Conservation (phyloP, 257 asterid genomes). For the Primulina huaijiensis region DNA sequence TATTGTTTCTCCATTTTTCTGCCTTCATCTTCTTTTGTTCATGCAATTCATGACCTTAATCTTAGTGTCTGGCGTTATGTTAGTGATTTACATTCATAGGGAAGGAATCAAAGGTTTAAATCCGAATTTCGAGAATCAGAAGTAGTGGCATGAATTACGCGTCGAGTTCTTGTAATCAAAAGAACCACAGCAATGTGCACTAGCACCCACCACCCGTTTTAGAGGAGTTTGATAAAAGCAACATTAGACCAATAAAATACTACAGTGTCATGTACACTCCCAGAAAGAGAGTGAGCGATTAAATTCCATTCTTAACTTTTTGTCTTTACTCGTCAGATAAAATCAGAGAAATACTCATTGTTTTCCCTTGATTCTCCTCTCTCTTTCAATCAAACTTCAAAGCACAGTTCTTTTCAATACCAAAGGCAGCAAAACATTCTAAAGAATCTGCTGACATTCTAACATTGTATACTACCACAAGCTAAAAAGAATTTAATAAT, state of each 20-base stretch:
- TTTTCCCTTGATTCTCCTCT: neutral
- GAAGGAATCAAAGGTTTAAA: neutral
- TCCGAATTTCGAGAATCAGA: neutral
- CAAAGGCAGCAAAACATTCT: constrained; percentile 7
- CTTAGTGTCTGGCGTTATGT: neutral
- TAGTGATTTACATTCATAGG: neutral
- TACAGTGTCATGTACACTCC: neutral
- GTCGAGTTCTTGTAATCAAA: constrained; percentile 54
- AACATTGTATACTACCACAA: neutral
- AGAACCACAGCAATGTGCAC: constrained; percentile 67
- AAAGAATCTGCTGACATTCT: neutral
- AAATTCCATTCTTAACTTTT: neutral
- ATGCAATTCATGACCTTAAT: neutral
- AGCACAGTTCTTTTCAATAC: neutral
- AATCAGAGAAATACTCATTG: neutral
- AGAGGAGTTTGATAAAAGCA: constrained; percentile 11
- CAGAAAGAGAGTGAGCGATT: neutral
- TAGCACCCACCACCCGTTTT: constrained; percentile 72
- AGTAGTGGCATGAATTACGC: constrained; percentile 38
- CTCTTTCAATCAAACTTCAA: constrained; percentile 3
- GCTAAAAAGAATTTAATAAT: neutral
- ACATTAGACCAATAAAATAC: constrained; percentile 2
- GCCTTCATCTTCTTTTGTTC: neutral
- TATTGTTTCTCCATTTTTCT: neutral
- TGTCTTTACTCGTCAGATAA: neutral